Evolutionary conservation across 192 early-diverging fungal genomes (phyloP).

Genomic region (Pilobolus umbonatus): DNA sequence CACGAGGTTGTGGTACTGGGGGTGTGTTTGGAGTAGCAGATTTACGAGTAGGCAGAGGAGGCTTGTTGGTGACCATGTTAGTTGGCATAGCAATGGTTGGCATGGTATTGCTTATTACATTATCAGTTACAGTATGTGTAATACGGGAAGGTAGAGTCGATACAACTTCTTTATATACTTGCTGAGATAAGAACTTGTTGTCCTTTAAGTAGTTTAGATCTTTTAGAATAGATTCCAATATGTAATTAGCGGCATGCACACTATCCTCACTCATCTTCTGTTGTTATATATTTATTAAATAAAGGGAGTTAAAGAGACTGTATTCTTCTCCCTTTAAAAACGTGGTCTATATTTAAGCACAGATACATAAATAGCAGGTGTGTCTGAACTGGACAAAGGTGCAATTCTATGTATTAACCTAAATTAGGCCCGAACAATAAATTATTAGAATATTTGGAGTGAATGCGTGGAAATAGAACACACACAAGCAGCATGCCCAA

Average conservation of each 20-base stretch:
- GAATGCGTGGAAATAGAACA: too few species aligned
- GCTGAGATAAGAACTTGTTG: constrained; percentile 12
- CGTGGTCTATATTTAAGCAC: too few species aligned
- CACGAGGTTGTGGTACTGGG: not conserved
- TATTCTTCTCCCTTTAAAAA: too few species aligned
- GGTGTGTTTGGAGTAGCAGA: constrained; percentile 2
- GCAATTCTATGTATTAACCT: too few species aligned
- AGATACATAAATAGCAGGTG: too few species aligned
- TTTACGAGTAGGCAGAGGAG: constrained; percentile 27
- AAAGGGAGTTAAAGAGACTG: too few species aligned
- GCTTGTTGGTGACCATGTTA: not conserved
- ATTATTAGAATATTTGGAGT: too few species aligned
- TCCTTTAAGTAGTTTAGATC: constrained; percentile 26
- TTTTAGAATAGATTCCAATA: constrained; percentile 25
- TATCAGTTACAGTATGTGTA: not conserved
- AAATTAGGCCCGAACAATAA: too few species aligned
- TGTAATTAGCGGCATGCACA: constrained; percentile 24
- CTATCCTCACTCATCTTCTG: too few species aligned
- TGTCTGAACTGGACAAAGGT: too few species aligned
- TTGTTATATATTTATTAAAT: too few species aligned
- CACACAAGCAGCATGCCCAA: too few species aligned
- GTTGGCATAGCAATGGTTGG: not conserved
- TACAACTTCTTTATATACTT: constrained; percentile 17
- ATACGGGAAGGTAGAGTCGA: constrained; percentile 13
- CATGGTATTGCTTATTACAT: not conserved